These are phyloP conservation scores for Aspergillus sp. DNA, from an alignment of 2,329 filamentous ascomycete species.

Conservation along the genomic window DNA sequence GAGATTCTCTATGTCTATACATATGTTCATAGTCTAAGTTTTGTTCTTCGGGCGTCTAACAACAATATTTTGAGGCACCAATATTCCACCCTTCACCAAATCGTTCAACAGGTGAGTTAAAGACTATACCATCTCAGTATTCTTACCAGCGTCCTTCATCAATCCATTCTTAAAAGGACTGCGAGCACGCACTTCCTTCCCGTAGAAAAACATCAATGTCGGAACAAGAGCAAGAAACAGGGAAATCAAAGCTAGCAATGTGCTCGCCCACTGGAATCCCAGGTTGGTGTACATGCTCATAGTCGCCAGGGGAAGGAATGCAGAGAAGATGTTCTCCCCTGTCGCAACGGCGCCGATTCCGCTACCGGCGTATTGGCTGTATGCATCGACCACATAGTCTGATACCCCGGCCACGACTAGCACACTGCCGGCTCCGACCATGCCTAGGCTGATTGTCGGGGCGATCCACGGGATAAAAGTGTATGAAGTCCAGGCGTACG, in stretches of 20 bases:
- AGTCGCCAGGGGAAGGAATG: constrained; percentile 44
- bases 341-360: constrained; percentile 47
- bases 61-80: not conserved
- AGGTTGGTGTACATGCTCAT: constrained; percentile 36
- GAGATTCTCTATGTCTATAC: not conserved
- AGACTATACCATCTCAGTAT: not conserved
- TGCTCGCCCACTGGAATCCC: constrained; percentile 42
- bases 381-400: constrained; percentile 52
- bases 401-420: constrained; percentile 48
- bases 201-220: constrained; percentile 37
- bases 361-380: constrained; percentile 49
- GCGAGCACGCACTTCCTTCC: constrained; percentile 29
- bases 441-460: constrained; percentile 31
- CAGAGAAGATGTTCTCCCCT: constrained; percentile 45
- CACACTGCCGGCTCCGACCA: constrained; percentile 43
- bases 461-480: constrained; percentile 36
- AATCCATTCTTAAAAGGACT: constrained; percentile 22
- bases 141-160: not conserved
- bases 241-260: constrained; percentile 40
- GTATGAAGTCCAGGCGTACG: constrained; percentile 38
- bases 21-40: not conserved
- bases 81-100: not conserved
- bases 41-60: not conserved
- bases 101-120: not conserved
- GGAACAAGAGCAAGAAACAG: constrained; percentile 35